These are phyloP conservation scores for Ailanthus altissimus DNA, from an alignment of 345 rosid genomes.

Conservation along the genomic window DNA sequence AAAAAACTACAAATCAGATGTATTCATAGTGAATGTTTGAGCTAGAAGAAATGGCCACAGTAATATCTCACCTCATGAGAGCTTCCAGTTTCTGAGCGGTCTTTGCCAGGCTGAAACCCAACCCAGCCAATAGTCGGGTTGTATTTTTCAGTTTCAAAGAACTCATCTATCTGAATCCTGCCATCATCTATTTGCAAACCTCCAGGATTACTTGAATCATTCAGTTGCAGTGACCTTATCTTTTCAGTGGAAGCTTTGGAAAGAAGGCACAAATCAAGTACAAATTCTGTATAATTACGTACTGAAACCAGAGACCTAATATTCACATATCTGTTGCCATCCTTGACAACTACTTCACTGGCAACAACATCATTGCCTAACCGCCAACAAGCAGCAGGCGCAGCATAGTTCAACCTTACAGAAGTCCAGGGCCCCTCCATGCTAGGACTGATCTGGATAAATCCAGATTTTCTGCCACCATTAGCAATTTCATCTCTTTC, in stretches of 20 bases:
- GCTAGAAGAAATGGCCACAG: slow-evolving; percentile 2
- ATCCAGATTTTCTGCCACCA: slow-evolving; percentile 61
- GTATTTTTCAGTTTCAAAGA: slow-evolving; percentile 53
- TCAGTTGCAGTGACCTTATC: slow-evolving; percentile 25
- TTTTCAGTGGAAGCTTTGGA: slow-evolving; percentile 41
- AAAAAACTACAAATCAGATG: not conserved
- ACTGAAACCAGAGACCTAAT: slow-evolving; percentile 88
- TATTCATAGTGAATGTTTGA: not conserved
- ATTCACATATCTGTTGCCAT: slow-evolving; percentile 79
- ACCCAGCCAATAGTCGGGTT: slow-evolving; percentile 55
- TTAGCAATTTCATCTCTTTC: slow-evolving; percentile 35
- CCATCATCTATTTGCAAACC: slow-evolving; percentile 31
- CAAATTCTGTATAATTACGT: slow-evolving; percentile 62
- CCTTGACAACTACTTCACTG: slow-evolving; percentile 84
- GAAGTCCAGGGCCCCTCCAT: slow-evolving; percentile 94
- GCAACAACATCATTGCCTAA: slow-evolving; percentile 90
- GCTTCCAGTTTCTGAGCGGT: slow-evolving; percentile 25
- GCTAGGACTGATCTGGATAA: slow-evolving; percentile 91
- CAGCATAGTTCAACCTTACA: slow-evolving; percentile 91
- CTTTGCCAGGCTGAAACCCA: slow-evolving; percentile 28
- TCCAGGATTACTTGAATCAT: slow-evolving; percentile 33
- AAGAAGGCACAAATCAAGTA: slow-evolving; percentile 67
- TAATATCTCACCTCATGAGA: slow-evolving; percentile 31
- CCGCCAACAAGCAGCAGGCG: slow-evolving; percentile 98
- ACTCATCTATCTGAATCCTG: slow-evolving; percentile 41